phyloP scores from a whole-genome alignment of 1,284 basidiomycete genomes.

The Tranzscheliella williamsii region DNA sequence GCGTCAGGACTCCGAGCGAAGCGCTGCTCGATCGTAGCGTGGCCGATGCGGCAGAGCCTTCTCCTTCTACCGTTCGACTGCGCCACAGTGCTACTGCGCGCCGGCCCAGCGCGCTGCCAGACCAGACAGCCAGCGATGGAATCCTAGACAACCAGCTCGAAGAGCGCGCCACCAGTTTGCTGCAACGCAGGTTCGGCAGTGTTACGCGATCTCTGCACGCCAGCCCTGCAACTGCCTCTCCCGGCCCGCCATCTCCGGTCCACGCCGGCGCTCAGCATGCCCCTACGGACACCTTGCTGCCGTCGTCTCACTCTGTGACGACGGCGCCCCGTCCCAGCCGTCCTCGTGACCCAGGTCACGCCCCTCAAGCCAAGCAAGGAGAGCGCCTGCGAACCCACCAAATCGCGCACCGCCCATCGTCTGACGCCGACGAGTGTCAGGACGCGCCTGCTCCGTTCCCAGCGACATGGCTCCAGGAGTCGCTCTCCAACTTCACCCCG shows the following conservation, averaged over 20 bases:
- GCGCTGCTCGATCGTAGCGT: not conserved
- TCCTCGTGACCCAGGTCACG: not conserved
- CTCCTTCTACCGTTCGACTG: too few species aligned
- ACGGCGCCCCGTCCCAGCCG: not conserved
- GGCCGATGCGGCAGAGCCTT: too few species aligned
- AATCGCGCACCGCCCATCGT: too few species aligned
- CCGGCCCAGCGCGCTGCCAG: not conserved
- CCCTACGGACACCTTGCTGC: not conserved
- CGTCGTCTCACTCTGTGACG: not conserved
- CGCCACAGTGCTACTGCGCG: too few species aligned
- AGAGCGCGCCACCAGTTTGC: slow-evolving; percentile 15
- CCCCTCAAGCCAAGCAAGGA: not conserved
- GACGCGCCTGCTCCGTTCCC: not conserved
- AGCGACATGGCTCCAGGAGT: slow-evolving; percentile 16
- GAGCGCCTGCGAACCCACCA: too few species aligned
- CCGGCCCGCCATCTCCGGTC: too few species aligned
- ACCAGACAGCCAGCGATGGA: not conserved
- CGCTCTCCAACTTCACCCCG: slow-evolving; percentile 29
- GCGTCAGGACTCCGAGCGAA: not conserved
- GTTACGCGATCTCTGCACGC: slow-evolving; percentile 15
- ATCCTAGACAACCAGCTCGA: slow-evolving; percentile 13
- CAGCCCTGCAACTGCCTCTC: too few species aligned
- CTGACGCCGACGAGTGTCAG: too few species aligned
- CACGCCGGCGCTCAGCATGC: not conserved
- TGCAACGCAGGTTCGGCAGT: slow-evolving; percentile 25